These are phyloP conservation scores for Nepenthes mirabilis DNA, from an alignment of 148 eudicot genomes.

Conservation along the genomic window DNA sequence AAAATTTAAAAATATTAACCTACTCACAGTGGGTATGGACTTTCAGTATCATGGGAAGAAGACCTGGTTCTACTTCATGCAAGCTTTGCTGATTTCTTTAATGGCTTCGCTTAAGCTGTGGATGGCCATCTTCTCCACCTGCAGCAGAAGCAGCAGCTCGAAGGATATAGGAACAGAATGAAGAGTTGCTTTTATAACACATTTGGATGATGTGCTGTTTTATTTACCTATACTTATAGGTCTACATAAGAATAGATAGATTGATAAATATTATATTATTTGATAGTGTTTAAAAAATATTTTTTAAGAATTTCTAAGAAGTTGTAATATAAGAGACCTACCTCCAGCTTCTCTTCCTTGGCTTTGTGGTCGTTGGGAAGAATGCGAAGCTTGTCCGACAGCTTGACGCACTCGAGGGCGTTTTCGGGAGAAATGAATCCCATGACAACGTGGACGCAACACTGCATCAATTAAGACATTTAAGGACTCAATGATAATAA, in stretches of 20 bases:
- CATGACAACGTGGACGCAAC: conserved; percentile 57
- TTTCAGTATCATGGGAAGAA: not conserved
- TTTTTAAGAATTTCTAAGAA: not conserved
- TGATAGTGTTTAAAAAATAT: not conserved
- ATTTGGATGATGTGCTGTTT: too few relatives aligned
- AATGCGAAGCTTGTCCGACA: conserved; percentile 52
- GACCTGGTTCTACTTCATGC: not conserved
- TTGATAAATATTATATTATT: not conserved
- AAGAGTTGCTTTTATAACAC: too few relatives aligned
- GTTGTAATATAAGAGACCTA: conserved; percentile 9
- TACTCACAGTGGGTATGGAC: not conserved
- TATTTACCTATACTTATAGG: too few relatives aligned
- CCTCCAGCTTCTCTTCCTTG: conserved; percentile 50
- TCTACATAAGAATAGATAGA: too few relatives aligned
- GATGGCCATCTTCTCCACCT: conserved; percentile 80
- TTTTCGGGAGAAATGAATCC: conserved; percentile 91
- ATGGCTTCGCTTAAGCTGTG: conserved; percentile 54
- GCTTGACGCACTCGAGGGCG: conserved; percentile 55
- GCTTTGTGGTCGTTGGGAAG: conserved; percentile 72
- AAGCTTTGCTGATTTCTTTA: conserved; percentile 39
- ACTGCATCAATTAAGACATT: conserved; percentile 26
- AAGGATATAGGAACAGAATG: too few relatives aligned
- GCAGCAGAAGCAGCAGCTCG: conserved; percentile 1
- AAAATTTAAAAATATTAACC: too few relatives aligned
- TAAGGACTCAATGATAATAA: not conserved